Evolutionary conservation across 768 basidiomycete genomes (phyloP).

Genomic region (Collybiopsis confluens): DNA sequence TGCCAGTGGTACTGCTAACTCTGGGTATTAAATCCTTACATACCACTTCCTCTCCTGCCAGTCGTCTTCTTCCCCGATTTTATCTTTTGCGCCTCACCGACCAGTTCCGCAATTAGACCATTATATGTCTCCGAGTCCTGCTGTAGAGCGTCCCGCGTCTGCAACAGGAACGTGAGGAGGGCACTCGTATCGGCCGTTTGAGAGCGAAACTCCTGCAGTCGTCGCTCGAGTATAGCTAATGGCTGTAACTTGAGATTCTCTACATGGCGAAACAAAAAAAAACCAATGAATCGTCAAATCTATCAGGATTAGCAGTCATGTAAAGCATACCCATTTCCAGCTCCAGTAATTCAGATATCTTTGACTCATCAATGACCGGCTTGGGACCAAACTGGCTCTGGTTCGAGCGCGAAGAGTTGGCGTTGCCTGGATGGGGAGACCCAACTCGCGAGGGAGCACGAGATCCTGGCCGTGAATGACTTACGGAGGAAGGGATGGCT

Average conservation of each 20-base stretch:
- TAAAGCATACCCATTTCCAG: constrained; percentile 66
- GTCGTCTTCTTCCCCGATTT: constrained; percentile 59
- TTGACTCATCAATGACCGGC: constrained; percentile 66
- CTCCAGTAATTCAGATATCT: constrained; percentile 61
- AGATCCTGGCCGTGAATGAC: constrained; percentile 50
- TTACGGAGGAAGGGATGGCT: constrained; percentile 28
- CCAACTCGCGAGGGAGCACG: constrained; percentile 8
- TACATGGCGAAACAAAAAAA: constrained; percentile 32
- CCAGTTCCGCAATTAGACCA: constrained; percentile 84
- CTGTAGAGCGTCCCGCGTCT: constrained; percentile 75
- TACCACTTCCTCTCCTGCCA: constrained; percentile 46
- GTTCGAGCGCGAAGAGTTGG: constrained; percentile 27
- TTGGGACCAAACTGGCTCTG: constrained; percentile 62
- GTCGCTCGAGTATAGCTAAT: constrained; percentile 57
- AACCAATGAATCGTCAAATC: constrained; percentile 1
- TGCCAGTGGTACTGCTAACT: too few relatives aligned
- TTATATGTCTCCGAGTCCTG: constrained; percentile 91
- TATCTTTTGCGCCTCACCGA: constrained; percentile 86
- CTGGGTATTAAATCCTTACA: constrained; percentile 15
- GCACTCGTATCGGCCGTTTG: constrained; percentile 76
- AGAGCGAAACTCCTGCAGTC: constrained; percentile 60
- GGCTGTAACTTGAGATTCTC: constrained; percentile 73
- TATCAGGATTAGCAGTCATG: background rate
- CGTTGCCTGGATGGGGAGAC: constrained; percentile 32
- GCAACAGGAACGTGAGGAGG: constrained; percentile 76